Percentiles rank a stretch among this genome's conserved stretches.
phyloP scores from a whole-genome alignment of 345 rosid genomes.

The Draba incana region DNA sequence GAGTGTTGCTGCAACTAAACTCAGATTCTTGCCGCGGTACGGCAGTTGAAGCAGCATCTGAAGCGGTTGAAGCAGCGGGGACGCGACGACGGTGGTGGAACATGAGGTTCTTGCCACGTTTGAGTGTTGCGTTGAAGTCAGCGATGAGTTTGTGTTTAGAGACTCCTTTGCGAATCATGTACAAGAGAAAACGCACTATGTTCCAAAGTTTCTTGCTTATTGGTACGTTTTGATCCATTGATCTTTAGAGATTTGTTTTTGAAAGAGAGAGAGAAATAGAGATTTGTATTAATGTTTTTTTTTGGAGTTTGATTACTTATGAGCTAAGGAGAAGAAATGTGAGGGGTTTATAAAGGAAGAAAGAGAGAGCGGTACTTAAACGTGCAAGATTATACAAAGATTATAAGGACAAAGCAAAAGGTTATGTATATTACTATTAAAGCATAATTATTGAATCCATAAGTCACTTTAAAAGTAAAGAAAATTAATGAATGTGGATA shows the following conservation, averaged over 20 bases:
- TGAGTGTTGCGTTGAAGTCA: conserved; percentile 74
- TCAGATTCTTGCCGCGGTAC: conserved; percentile 67
- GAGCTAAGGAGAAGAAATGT: conserved; percentile 37
- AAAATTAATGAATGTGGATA: conserved; percentile 5
- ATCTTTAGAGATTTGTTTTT: conserved; percentile 2
- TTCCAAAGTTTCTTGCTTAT: conserved; percentile 66
- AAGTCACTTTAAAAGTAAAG: conserved; percentile 21
- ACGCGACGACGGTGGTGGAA: conserved; percentile 51
- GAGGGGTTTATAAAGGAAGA: conserved; percentile 49
- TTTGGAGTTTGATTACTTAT: conserved; percentile 38
- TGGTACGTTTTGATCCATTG: conserved; percentile 55
- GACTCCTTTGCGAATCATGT: conserved; percentile 75
- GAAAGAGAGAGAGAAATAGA: conserved; percentile 19
- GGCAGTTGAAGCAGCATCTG: conserved; percentile 31
- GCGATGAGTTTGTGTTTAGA: conserved; percentile 63
- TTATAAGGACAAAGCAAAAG: conserved; percentile 34
- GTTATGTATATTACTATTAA: conserved; percentile 13
- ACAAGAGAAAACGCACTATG: conserved; percentile 62
- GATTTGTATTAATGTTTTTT: conserved; percentile 13
- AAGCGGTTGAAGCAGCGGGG: conserved; percentile 9
- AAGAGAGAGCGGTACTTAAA: conserved; percentile 24
- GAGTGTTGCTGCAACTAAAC: conserved; percentile 97
- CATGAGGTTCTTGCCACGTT: conserved; percentile 82
- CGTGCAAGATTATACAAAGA: conserved; percentile 37
- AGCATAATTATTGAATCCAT: conserved; percentile 34